These are phyloP conservation scores for Trichoderma pleuroti DNA, from an alignment of 2,329 filamentous ascomycete species.

Conservation along the genomic window DNA sequence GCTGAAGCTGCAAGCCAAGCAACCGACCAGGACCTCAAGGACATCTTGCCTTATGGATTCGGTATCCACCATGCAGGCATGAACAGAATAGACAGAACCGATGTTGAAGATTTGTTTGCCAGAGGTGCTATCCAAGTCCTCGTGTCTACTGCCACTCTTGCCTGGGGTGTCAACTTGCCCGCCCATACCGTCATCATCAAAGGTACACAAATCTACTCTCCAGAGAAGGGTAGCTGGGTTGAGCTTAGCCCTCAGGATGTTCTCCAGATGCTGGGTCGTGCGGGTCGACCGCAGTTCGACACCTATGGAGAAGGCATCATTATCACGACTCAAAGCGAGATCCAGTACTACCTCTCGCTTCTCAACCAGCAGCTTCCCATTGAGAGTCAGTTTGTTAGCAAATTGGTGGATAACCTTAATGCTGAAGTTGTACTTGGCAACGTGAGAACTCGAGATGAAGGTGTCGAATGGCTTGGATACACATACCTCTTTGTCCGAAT, in stretches of 20 bases:
- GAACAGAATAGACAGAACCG: slow-evolving; percentile 89
- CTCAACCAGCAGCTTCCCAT: slow-evolving; percentile 97
- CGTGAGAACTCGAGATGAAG: slow-evolving; percentile 85
- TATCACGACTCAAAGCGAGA: slow-evolving; percentile 90
- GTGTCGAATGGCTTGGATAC: slow-evolving; percentile 98
- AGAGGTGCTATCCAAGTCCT: slow-evolving; percentile 91
- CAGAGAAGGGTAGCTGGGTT: slow-evolving; percentile 98
- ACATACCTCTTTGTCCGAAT: slow-evolving; percentile 98
- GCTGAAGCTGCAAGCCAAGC: slow-evolving; percentile 79
- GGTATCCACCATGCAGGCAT: slow-evolving; percentile 98
- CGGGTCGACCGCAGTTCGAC: slow-evolving; percentile 92
- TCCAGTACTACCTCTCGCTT: slow-evolving; percentile 95
- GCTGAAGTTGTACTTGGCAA: slow-evolving; percentile 95
- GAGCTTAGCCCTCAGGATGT: slow-evolving; percentile 97
- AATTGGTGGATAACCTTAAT: slow-evolving; percentile 91
- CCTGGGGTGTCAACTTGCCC: slow-evolving; percentile 97
- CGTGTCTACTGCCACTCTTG: slow-evolving; percentile 95
- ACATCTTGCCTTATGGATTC: slow-evolving; percentile 91
- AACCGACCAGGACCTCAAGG: slow-evolving; percentile 84
- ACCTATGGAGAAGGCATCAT: slow-evolving; percentile 98
- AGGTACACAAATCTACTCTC: slow-evolving; percentile 95
- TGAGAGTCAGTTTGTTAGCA: slow-evolving; percentile 91
- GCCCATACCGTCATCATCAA: slow-evolving; percentile 99
- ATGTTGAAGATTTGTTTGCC: slow-evolving; percentile 91
- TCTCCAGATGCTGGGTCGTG: slow-evolving; percentile 96